A percentile compares a stretch with the other conserved stretches of the same genome.
Evolutionary conservation across 345 rosid species (phyloP).

Genomic region (Linum lewisii): DNA sequence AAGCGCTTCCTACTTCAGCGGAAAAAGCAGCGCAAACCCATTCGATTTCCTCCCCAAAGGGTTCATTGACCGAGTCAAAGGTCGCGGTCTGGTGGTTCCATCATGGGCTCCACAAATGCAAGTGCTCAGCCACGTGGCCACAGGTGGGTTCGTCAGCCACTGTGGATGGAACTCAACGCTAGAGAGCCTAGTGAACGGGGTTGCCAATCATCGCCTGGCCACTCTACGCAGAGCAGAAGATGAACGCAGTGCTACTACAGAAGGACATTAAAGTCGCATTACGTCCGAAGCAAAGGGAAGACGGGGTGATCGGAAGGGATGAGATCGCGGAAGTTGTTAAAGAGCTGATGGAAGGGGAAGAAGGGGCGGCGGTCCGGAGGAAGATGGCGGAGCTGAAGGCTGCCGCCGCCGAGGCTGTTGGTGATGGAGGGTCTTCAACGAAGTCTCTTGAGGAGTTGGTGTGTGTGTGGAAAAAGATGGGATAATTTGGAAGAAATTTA

Average conservation of each 20-base stretch:
- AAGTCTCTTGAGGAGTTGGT: neutral
- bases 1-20: neutral
- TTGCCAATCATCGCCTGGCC: slow-evolving; percentile 2
- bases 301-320: slow-evolving; percentile 1
- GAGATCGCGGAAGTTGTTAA: neutral
- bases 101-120: neutral
- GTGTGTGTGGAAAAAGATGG: neutral
- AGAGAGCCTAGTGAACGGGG: neutral
- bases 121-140: neutral
- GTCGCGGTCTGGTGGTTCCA: neutral
- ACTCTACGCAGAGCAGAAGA: neutral
- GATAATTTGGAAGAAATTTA: no score
- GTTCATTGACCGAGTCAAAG: neutral
- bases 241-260: neutral
- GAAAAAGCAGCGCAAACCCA: neutral
- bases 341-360: neutral
- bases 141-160: neutral
- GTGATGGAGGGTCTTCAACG: neutral
- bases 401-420: neutral
- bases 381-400: neutral
- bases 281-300: neutral
- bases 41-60: neutral
- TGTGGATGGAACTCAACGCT: slow-evolving; percentile 3
- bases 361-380: neutral
- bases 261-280: neutral